A percentile compares a stretch with the other conserved stretches of the same genome.
Evolutionary conservation across 1,139 yeast genomes (phyloP).

Genomic region (Pichia kudriavzevii): DNA sequence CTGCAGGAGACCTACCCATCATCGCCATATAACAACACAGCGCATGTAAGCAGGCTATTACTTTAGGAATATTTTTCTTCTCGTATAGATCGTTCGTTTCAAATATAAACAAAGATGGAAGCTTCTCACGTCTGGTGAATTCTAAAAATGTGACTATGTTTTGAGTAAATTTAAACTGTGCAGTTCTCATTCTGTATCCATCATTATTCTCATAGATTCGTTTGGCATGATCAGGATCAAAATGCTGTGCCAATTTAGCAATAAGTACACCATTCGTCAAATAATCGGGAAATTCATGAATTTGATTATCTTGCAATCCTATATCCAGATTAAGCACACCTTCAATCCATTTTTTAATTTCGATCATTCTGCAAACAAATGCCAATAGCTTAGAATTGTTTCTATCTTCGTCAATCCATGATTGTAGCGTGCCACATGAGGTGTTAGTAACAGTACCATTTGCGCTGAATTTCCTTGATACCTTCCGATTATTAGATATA

Average conservation of each 20-base stretch:
- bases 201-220: conserved; percentile 39
- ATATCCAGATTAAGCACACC: conserved; percentile 43
- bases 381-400: conserved; percentile 42
- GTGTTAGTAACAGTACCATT: conserved; percentile 6
- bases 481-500: no score
- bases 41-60: conserved; percentile 89
- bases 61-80: conserved; percentile 87
- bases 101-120: conserved; percentile 83
- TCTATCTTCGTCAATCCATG: conserved; percentile 25
- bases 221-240: conserved; percentile 60
- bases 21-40: conserved; percentile 60
- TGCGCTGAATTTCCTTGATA: no score
- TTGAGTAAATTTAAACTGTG: conserved; percentile 73
- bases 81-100: conserved; percentile 92
- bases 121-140: conserved; percentile 58
- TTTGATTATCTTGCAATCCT: conserved; percentile 47
- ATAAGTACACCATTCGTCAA: conserved; percentile 78
- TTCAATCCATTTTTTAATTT: conserved; percentile 76
- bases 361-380: conserved; percentile 81
- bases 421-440: conserved; percentile 7
- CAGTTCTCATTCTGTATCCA: conserved; percentile 36
- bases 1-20: conserved; percentile 48
- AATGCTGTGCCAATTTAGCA: conserved; percentile 68
- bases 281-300: conserved; percentile 43
- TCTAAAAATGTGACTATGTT: conserved; percentile 81